Evolutionary conservation across 78 protist species (phyloP).

Genomic region (Dictyostelium intermedium): DNA sequence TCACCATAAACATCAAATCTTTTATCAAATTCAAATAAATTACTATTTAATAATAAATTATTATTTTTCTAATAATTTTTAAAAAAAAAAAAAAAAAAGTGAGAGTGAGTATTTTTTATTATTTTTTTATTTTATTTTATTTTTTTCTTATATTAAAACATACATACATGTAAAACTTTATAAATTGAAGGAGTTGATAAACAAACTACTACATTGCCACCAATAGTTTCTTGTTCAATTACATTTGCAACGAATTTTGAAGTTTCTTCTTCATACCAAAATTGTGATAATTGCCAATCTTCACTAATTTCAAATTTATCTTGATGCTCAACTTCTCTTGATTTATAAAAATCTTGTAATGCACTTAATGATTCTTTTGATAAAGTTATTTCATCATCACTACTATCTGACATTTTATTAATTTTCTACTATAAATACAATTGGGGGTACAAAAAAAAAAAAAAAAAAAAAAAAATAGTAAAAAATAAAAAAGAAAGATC

Average conservation of each 20-base stretch:
- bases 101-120: too few species aligned
- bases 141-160: background rate
- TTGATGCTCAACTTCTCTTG: background rate
- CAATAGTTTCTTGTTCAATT: constrained; percentile 39
- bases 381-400: constrained; percentile 43
- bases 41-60: constrained; percentile 10
- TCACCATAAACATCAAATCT: constrained; percentile 51
- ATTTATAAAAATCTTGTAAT: constrained; percentile 55
- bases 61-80: background rate
- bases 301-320: constrained; percentile 21
- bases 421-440: too few species aligned
- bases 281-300: constrained; percentile 74
- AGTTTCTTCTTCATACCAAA: constrained; percentile 41
- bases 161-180: constrained; percentile 47
- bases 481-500: too few species aligned
- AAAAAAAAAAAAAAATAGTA: too few species aligned
- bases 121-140: background rate
- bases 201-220: constrained; percentile 19
- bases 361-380: constrained; percentile 17
- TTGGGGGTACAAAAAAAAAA: too few species aligned
- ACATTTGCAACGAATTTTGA: constrained; percentile 39
- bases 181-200: constrained; percentile 67
- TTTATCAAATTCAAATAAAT: constrained; percentile 64
- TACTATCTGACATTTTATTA: background rate
- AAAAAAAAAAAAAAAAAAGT: too few species aligned